phyloP scores from a whole-genome alignment of 345 rosid species.

The Hibiscus syriacus region DNA sequence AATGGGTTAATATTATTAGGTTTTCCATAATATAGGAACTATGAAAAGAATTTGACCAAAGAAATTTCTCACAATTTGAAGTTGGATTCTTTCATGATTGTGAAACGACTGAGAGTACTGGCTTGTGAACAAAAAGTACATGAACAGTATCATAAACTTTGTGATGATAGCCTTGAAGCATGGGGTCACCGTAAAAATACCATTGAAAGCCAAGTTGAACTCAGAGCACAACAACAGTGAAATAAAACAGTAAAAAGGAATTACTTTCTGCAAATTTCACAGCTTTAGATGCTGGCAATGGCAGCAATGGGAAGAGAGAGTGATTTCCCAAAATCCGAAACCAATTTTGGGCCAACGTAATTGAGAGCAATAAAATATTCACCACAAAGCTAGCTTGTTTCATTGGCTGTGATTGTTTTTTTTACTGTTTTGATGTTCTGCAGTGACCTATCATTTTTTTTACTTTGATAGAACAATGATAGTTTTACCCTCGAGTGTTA shows the following conservation, averaged over 20 bases:
- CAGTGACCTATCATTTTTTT: conserved; percentile 3
- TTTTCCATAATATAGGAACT: no score
- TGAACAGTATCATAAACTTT: conserved; percentile 11
- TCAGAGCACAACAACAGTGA: background rate
- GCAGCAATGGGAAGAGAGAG: background rate
- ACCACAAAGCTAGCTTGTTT: background rate
- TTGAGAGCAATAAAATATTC: background rate
- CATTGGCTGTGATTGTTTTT: background rate
- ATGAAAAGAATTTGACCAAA: no score
- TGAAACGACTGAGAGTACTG: background rate
- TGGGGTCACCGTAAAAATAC: background rate
- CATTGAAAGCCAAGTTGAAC: conserved; percentile 9
- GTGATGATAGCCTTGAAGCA: background rate
- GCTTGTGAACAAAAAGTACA: conserved; percentile 8
- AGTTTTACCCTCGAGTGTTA: background rate
- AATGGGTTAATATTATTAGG: no score
- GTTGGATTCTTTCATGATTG: background rate
- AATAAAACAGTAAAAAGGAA: conserved; percentile 17
- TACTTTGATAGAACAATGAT: background rate
- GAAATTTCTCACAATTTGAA: background rate
- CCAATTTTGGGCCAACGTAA: background rate
- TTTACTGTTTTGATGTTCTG: background rate
- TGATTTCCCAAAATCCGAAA: conserved; percentile 1
- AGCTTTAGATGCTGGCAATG: background rate
- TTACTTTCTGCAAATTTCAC: background rate